These are phyloP conservation scores for Saprolegnia parasitica DNA, from an alignment of 352 stramenopile species.

Conservation along the genomic window DNA sequence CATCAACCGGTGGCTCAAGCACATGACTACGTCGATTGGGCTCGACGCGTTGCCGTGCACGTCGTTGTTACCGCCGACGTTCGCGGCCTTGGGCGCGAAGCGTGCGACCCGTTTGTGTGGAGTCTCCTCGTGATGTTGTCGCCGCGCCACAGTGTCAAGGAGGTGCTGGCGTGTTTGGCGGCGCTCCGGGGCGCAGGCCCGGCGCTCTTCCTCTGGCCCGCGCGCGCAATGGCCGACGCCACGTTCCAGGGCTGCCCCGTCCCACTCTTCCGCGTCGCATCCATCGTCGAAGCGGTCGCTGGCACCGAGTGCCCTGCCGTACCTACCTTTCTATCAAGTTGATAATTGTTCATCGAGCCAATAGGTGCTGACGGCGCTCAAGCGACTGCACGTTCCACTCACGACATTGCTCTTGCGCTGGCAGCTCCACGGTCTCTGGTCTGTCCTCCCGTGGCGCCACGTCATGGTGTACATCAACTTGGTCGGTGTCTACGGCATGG, in stretches of 20 bases:
- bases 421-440: conserved; percentile 12
- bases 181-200: background rate
- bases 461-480: conserved; percentile 18
- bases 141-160: background rate
- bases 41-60: background rate
- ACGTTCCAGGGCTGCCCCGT: background rate
- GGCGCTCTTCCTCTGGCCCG: background rate
- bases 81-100: background rate
- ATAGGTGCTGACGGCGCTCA: background rate
- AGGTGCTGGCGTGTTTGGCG: background rate
- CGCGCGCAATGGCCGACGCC: background rate
- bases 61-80: background rate
- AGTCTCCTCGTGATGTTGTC: background rate
- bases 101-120: conserved; percentile 20
- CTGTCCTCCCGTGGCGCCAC: conserved; percentile 3
- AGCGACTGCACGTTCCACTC: background rate
- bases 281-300: background rate
- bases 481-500: conserved; percentile 12
- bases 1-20: conserved; percentile 14
- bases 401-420: conserved; percentile 11
- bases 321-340: background rate
- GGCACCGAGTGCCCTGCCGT: conserved; percentile 10
- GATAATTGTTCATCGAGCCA: no score
- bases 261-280: conserved; percentile 2
- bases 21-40: no score